Evolutionary conservation across 1,139 yeast species (phyloP), one percentile per base, ranked within the genome.

Genomic region (Cylindricascospora bacillispora): DNA sequence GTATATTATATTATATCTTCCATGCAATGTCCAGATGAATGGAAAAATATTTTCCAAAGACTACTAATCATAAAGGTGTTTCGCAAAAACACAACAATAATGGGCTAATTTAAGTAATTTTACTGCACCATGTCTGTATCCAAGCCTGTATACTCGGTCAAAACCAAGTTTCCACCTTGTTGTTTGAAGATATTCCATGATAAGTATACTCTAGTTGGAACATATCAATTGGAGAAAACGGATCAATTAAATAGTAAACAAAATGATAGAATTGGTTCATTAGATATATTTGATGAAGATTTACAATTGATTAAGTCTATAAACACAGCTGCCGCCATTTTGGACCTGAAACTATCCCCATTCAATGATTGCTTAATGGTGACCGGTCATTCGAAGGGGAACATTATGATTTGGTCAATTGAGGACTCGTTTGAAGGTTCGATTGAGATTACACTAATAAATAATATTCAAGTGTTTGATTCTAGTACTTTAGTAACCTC

Each of bases 381-480:
- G 3, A 66, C 83, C 1, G 86, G 76, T 1, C 94, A 86, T 48
- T 80, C 94, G 0, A 78, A 83, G 0, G 97, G 97, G 1, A 66
- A 67, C 36, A 45, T 86, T 10, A 59, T 60, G 23, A 39, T 79
- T 3, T 86, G 95, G 95, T 25, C 27, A 15, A 29, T 64, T 9
- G 31, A 33, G 1, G 30, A 41, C 14, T n/a, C 15, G n/a, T 14
- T 12, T 5, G 15, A 12, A 24, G 15, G 4, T 14, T 9, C 15
- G 18, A 5, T n/a, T n/a, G n/a, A n/a, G n/a, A n/a, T n/a, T n/a
- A n/a, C n/a, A n/a, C n/a, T n/a, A n/a, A 13, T 59, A 0, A 36
- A 42, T 10, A 54, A 59, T 36, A 38, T 57, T 6, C 66, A 62
- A 30, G 38, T 67, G 2, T 70, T 70, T 32, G 80, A 70, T 5